A percentile compares a stretch with the other conserved stretches of the same genome.
Conservation (phyloP, 352 stramenopile genomes). For the Pythium pectinolyticum region DNA sequence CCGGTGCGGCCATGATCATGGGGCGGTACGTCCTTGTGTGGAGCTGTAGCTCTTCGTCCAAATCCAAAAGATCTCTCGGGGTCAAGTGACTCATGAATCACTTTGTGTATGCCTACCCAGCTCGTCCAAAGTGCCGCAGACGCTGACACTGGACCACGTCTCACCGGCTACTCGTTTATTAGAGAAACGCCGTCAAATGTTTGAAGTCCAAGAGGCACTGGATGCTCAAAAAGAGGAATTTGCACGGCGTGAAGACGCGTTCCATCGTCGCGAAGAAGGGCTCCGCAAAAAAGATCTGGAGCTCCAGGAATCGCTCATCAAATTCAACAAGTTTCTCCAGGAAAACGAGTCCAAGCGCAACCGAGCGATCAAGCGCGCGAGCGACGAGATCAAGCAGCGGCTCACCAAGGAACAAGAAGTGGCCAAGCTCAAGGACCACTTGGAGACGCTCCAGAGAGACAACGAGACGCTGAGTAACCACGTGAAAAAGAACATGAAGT, state of each 20-base stretch:
- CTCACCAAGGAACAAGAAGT: conserved; percentile 89
- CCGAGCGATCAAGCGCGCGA: conserved; percentile 88
- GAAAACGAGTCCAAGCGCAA: conserved; percentile 95
- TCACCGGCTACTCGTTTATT: conserved; percentile 91
- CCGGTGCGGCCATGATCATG: conserved; percentile 71
- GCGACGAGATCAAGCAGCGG: conserved; percentile 91
- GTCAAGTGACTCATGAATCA: too few relatives aligned
- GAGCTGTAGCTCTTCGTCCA: too few relatives aligned
- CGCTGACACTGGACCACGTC: conserved; percentile 91
- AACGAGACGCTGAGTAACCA: conserved; percentile 65
- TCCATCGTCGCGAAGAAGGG: conserved; percentile 91
- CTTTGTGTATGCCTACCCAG: not conserved
- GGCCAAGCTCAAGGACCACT: conserved; percentile 63
- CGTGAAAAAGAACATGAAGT: conserved; percentile 84
- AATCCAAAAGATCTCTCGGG: too few relatives aligned
- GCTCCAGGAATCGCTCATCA: conserved; percentile 94
- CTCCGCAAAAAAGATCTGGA: conserved; percentile 94
- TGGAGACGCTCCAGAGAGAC: conserved; percentile 63
- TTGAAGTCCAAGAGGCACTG: conserved; percentile 93
- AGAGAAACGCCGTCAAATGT: conserved; percentile 95
- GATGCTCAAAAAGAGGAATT: conserved; percentile 95
- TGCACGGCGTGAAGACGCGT: conserved; percentile 86
- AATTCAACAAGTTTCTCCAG: conserved; percentile 96
- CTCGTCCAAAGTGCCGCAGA: conserved; percentile 76
- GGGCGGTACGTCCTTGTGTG: conserved; percentile 51